Evolutionary conservation across 768 basidiomycete genomes (phyloP), one percentile per base, ranked within the genome.

Genomic region (Collybia sp.): DNA sequence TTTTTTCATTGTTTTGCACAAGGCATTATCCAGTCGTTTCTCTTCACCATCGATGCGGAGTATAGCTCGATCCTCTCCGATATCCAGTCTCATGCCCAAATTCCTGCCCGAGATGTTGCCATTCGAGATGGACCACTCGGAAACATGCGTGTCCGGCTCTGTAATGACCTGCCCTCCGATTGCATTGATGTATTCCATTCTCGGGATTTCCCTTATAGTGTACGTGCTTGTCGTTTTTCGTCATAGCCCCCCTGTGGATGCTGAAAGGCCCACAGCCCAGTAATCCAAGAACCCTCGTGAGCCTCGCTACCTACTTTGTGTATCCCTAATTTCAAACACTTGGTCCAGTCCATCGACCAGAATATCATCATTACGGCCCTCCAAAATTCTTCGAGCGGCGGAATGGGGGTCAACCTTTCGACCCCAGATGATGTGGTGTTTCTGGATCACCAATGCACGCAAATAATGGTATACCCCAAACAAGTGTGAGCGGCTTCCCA

Each of bases 1-100:
- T 64, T 79, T 45, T 13, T 77, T 39, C 71, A 75, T 51, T 80
- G 76, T 54, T 68, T 79, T 41, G 60, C 70, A 9, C 79, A 80
- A 48, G 79, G 74, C 46, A 59, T 75, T 45, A 59, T 80, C 31
- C 77, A 77, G 53, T 69, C 76, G 1, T 58, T 76, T 13, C 65
- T 80, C 10, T 75, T 66, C 55, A 64, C 63, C 16, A 48, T 74
- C 53, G 79, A 82, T 52, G 53, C 65, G 6, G 57, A 68, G 19
- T 73, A 72, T 50, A 54, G 58, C 42, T 46, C 53, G 1, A 51
- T 79, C 25, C 58, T 74, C 11, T 53, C 61, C 17, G 53, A 54
- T 9, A 69, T 81, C 46, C 64, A 72, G 15, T 39, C 58, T 5
- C 54, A 57, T 0, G 73, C 66, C 1, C 43, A 61, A 2, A 66